Conservation (phyloP, 768 basidiomycete species). For the Termitomyces sp. region DNA sequence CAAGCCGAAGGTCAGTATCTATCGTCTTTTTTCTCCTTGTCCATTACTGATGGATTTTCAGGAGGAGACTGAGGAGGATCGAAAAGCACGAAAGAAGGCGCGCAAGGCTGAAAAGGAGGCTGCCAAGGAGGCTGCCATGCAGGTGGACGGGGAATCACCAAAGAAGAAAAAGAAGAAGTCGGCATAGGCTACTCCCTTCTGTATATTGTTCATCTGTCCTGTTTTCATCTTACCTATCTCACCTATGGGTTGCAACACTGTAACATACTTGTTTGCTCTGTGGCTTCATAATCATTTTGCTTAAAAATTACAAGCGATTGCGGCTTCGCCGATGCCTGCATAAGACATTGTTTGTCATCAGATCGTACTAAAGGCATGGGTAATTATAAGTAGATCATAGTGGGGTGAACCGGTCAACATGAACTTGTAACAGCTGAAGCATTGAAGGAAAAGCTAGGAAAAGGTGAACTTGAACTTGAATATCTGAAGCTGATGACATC, state of each 20-base stretch:
- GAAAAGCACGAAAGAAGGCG: constrained; percentile 77
- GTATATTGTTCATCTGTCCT: constrained; percentile 16
- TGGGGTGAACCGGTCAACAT: too few relatives aligned
- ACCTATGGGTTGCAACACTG: neutral
- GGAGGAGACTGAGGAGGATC: constrained; percentile 81
- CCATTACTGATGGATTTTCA: constrained; percentile 21
- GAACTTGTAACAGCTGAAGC: too few relatives aligned
- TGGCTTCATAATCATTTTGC: neutral
- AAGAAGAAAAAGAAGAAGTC: constrained; percentile 66
- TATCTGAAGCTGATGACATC: too few relatives aligned
- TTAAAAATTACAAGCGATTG: too few relatives aligned
- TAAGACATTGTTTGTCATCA: too few relatives aligned
- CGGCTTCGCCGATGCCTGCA: too few relatives aligned
- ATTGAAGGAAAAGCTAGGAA: too few relatives aligned
- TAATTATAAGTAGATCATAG: too few relatives aligned
- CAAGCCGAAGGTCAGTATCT: constrained; percentile 37
- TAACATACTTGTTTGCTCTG: neutral
- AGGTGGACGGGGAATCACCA: constrained; percentile 40
- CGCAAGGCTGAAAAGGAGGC: constrained; percentile 75
- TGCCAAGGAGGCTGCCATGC: constrained; percentile 53
- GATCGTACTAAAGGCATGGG: too few relatives aligned
- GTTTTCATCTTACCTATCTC: neutral
- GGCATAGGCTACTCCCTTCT: constrained; percentile 25
- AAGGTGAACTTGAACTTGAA: too few relatives aligned
- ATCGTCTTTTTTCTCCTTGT: constrained; percentile 7